phyloP scores from a whole-genome alignment of 1,284 basidiomycete species.

The Pisolithus thermaeus region DNA sequence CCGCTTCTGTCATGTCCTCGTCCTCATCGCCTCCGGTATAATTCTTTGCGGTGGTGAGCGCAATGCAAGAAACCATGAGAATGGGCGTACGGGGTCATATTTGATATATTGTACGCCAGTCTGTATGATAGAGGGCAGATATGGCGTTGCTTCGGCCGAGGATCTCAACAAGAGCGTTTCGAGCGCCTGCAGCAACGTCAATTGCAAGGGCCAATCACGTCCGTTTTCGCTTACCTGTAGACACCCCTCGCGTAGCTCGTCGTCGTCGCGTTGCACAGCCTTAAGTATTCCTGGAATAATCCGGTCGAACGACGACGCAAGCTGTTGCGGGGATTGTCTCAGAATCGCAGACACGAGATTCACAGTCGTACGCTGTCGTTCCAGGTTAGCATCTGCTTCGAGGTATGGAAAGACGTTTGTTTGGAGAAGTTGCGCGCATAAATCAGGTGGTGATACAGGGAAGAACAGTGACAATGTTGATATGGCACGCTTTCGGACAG shows the following conservation, averaged over 20 bases:
- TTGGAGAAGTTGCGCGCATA: constrained; percentile 53
- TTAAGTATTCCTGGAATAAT: constrained; percentile 68
- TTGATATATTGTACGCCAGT: constrained; percentile 77
- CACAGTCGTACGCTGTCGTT: constrained; percentile 72
- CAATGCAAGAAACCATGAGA: background rate
- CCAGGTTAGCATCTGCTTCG: constrained; percentile 43
- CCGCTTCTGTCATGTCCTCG: constrained; percentile 74
- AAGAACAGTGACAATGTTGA: constrained; percentile 78
- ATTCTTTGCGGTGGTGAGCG: constrained; percentile 49
- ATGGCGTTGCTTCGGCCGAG: constrained; percentile 75
- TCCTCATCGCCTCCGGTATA: constrained; percentile 82
- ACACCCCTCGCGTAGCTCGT: constrained; percentile 73
- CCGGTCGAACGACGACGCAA: constrained; percentile 52
- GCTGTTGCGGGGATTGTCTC: constrained; percentile 61
- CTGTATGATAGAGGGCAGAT: constrained; percentile 64
- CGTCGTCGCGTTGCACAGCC: constrained; percentile 66
- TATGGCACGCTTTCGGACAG: constrained; percentile 88
- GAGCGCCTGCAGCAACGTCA: constrained; percentile 52
- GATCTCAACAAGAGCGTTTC: constrained; percentile 82
- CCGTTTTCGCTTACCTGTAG: constrained; percentile 48
- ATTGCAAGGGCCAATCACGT: background rate
- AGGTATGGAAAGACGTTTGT: constrained; percentile 61
- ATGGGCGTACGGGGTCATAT: constrained; percentile 79
- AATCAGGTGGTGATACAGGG: constrained; percentile 54
- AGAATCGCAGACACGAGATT: constrained; percentile 78